phyloP scores from a whole-genome alignment of 331 rosid genomes.

The Telfairia occidentalis region DNA sequence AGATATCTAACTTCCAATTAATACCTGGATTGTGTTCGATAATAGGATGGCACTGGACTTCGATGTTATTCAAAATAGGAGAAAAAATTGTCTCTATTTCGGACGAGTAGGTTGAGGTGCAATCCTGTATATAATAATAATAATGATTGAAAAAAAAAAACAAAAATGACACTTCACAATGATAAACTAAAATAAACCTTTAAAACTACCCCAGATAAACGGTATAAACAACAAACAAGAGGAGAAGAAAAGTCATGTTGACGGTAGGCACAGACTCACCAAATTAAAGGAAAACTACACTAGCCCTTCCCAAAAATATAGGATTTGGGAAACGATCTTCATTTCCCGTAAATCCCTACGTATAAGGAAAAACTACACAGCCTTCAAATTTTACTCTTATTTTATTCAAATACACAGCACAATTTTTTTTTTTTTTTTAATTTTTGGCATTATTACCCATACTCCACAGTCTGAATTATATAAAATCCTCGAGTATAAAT shows the following conservation, averaged over 20 bases:
- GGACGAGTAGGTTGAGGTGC: constrained; percentile 28
- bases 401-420: background rate
- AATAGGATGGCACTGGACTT: constrained; percentile 33
- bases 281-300: background rate
- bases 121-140: constrained; percentile 36
- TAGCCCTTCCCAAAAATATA: background rate
- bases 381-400: background rate
- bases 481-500: background rate
- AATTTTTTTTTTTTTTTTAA: too few species aligned
- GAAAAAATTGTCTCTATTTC: constrained; percentile 74
- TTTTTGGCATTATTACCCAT: background rate
- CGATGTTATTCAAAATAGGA: constrained; percentile 63
- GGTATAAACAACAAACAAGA: background rate
- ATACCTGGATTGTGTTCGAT: constrained; percentile 50
- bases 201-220: background rate
- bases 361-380: background rate
- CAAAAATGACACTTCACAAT: background rate
- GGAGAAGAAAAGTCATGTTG: background rate
- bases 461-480: background rate
- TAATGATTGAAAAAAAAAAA: background rate
- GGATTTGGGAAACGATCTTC: background rate
- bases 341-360: background rate
- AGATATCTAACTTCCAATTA: background rate
- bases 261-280: background rate
- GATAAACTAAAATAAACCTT: background rate